Base-by-base conservation (phyloP, 1,139 yeast species). In the Geotrichum siamense region DNA sequence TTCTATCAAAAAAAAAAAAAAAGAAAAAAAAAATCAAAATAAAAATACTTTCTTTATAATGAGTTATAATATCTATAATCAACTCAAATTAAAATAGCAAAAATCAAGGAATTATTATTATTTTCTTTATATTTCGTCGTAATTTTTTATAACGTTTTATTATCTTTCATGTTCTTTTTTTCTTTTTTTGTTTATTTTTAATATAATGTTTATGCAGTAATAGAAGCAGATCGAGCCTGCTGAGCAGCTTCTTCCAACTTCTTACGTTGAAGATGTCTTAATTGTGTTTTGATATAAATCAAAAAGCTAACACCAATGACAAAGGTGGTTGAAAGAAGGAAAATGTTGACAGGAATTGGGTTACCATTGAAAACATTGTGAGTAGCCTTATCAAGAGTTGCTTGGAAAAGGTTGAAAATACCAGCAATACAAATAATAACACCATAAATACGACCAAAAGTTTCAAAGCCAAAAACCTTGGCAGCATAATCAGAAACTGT, bases 371-470 rank as follows among this genome's bases (percentile, higher is more conserved):
- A 82, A 15, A 68, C 63, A 3, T 71, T 71, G 58, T 85, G 94
- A 0, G 96, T 86, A 26, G 72, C 56, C 41, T 67, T 69, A 58
- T 87, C 96, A 61, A 87, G 65, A 2, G 69, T 67, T 26, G 82
- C 78, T 59, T 85, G 95, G 12, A 75, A 59, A 52, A 86, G 69
- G 61, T 86, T 89, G 62, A 82, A 76, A 21, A 81, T 55, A 1
- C 96, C 96, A 13, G 94, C 76, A 49, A 83, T 68, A 48, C 89
- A 81, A 56, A 86, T 84, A 56, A 86, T 74, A 9, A 89, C 68
- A 0, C 97, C 97, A 60, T 89, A 89, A n/a, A 87, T 78, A 1
- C 89, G 80, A 32, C 96, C 96, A 64, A 89, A 89, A 1, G 94
- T 86, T 47, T 78, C 82, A 62, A 83, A 87, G 0, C 97, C 97